Percentiles rank a stretch among this genome's conserved stretches.
Conservation (phyloP, 495 filamentous ascomycete species). For the Xylaria flabelliformis region DNA sequence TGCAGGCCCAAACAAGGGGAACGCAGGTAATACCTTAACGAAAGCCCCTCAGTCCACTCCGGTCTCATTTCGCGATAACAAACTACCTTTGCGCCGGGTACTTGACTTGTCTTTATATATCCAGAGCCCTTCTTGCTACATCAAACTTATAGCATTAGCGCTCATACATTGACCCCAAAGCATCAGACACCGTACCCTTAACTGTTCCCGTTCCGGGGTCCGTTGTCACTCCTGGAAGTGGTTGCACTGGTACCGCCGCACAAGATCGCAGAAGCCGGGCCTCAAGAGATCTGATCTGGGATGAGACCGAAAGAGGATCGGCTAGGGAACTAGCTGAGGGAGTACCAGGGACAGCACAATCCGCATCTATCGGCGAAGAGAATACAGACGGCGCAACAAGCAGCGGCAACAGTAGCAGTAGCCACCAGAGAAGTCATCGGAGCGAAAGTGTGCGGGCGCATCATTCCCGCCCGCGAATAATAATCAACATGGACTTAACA, state of each 20-base stretch:
- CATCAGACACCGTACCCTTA: slow-evolving; percentile 1
- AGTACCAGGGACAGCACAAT: slow-evolving; percentile 9
- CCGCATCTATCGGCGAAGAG: not conserved
- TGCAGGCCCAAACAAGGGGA: slow-evolving; percentile 23
- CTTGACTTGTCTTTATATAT: slow-evolving; percentile 9
- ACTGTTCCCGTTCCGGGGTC: not conserved
- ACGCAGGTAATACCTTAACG: slow-evolving; percentile 26
- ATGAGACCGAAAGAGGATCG: slow-evolving; percentile 14
- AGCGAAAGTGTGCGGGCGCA: not conserved
- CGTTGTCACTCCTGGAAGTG: not conserved
- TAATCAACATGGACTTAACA: slow-evolving; percentile 19
- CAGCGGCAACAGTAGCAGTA: slow-evolving; percentile 1
- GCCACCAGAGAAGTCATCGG: not conserved
- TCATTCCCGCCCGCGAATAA: not conserved
- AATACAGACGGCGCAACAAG: not conserved
- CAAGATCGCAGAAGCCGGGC: slow-evolving; percentile 11
- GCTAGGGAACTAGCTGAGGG: slow-evolving; percentile 14
- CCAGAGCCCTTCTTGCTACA: not conserved
- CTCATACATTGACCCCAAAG: not conserved
- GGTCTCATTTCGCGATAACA: slow-evolving; percentile 22
- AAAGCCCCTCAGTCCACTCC: slow-evolving; percentile 21
- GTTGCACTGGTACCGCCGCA: slow-evolving; percentile 13
- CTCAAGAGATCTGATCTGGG: slow-evolving; percentile 8
- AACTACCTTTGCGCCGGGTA: slow-evolving; percentile 17
- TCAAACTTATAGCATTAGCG: slow-evolving; percentile 6